Base-by-base conservation (phyloP, 345 rosid genomes). In the Sonneratia caseolaris region DNA sequence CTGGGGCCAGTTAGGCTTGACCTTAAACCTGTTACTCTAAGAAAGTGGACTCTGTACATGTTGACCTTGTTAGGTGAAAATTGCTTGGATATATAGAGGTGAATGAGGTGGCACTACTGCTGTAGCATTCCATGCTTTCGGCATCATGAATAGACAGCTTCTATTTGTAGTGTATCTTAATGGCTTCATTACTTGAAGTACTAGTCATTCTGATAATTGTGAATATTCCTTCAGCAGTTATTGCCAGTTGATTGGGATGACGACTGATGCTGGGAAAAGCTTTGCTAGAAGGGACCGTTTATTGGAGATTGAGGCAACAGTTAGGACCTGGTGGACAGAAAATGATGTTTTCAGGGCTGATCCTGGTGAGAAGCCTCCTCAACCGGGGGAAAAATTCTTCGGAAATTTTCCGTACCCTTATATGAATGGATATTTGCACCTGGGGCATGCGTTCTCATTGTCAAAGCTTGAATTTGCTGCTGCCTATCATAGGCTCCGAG, bases 391-490 rank as follows among this genome's bases (percentile, higher is more conserved):
- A 68, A 91, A 91, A 81, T 91, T 91, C 73, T 89, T 85, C 73
- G 88, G 92, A 4, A 89, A 88, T 27, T 91, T 91, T 64, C 92
- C 97, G 1, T 86, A 82, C 74, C 97, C 97, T 0, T 91, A 91
- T 53, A 91, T 91, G 97, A 91, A 91, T 68, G 97, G 97, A 5
- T 86, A 76, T 65, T 76, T 91, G 75, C 97, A 91, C 71, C 85
- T 89, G 64, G 97, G 92, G 2, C 97, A 91, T 66, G 97, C 95
- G 1, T 91, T 91, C 73, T 85, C 97, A 22, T 64, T 89, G 24
- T 91, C 97, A 14, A 91, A 91, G 87, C 85, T 86, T 57, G 97
- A 93, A 62, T 93, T 91, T 80, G 97, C 97, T 18, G 93, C 96
- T 38, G 96, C 97, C 43, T 93, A 81, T 70, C 97, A 91, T 77